Conservation (phyloP, 2,329 filamentous ascomycete genomes). For the Pseudopyrenochaeta lycopersici region DNA sequence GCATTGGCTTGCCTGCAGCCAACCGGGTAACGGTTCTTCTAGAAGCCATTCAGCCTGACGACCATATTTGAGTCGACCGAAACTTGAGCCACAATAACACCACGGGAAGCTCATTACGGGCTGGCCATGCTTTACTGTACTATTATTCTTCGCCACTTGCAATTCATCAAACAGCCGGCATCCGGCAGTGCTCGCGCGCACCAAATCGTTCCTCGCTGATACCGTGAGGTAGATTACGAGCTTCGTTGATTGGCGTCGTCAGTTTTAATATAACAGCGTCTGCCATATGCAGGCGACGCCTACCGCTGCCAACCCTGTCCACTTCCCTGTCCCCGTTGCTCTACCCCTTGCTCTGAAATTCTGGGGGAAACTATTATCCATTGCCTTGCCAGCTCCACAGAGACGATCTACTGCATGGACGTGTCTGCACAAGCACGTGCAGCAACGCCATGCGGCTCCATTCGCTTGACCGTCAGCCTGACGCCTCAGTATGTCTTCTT, state of each 20-base stretch:
- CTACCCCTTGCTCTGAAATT: conserved; percentile 16
- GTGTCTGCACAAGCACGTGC: conserved; percentile 38
- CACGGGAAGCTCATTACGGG: not conserved
- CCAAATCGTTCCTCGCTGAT: not conserved
- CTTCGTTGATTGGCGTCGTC: conserved; percentile 14
- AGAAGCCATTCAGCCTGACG: conserved; percentile 34
- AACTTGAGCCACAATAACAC: conserved; percentile 14
- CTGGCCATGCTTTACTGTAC: not conserved
- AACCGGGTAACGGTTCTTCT: conserved; percentile 34
- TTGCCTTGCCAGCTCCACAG: conserved; percentile 26
- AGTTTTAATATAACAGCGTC: conserved; percentile 32
- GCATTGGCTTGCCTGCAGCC: conserved; percentile 31
- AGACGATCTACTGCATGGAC: conserved; percentile 35
- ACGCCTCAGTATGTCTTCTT: not conserved
- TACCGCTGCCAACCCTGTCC: conserved; percentile 26
- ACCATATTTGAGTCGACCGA: conserved; percentile 20
- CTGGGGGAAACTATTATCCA: conserved; percentile 15
- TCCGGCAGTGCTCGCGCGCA: conserved; percentile 4
- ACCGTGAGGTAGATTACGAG: conserved; percentile 14
- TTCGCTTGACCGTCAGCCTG: conserved; percentile 7
- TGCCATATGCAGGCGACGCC: conserved; percentile 28
- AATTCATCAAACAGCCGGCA: conserved; percentile 1
- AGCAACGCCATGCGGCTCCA: conserved; percentile 42
- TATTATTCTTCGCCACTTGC: not conserved
- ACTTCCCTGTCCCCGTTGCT: conserved; percentile 12